Evolutionary conservation across 1,284 basidiomycete species (phyloP), one percentile per base, ranked within the genome.

Genomic region (Waitea zeae): DNA sequence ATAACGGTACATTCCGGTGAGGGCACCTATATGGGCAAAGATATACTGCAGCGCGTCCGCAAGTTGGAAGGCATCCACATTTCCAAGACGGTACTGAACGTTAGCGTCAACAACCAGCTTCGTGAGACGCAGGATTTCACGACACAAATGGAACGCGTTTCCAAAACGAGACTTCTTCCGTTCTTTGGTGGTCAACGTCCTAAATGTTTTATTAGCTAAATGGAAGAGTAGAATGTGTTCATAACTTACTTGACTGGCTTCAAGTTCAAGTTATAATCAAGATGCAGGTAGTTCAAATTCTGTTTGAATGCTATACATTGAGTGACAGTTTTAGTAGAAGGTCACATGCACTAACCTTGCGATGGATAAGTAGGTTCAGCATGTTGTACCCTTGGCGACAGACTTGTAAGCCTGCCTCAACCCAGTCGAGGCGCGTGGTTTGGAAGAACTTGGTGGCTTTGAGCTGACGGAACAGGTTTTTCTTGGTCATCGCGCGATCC

Each of bases 391-490:
- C 93, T 54, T 99, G 95, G 44, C 93, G 66, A 59, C 90, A 95
- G 37, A 99, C 95, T 59, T 99, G 95, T 41, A 99, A 61, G 49
- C 95, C 95, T 3, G 93, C 95, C 57, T 99, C 95, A 20, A 99
- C 93, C 95, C 95, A 99, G 56, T 99, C 95, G 46, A 98, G 62
- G 42, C 74, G 87, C 5, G 95, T 98, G 14, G 83, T 87, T 62
- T 98, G 95, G 78, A 99, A 98, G 64, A 99, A 98, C 59, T 98
- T 98, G 41, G 95, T 99, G 31, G 86, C 82, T 60, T 97, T 97
- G 39, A 99, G 66, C 53, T 92, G 87, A 39, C 86, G 70, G 69
- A 98, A 93, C 34, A 98, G 52, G 50, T 95, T 95, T 61, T 95
- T 93, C 70, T 93, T 97, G 45, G 86, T 84, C 80, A 93, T 93